Base-by-base conservation (phyloP, 179 eudicot species). In the Gypsophila paniculata region DNA sequence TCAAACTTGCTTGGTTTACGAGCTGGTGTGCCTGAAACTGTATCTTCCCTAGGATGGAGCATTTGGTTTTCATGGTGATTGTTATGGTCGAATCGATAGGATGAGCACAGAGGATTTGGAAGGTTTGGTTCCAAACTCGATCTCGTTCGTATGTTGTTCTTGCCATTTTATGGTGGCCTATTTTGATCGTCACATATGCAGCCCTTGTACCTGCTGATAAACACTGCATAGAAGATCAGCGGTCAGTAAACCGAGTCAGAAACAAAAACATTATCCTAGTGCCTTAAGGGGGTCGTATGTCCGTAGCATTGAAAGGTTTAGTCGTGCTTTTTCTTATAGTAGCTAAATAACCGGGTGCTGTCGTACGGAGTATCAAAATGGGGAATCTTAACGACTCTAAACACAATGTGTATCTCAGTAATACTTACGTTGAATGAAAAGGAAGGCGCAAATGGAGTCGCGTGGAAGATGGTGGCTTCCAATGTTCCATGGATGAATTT, bases 41-140 rank as follows among this genome's bases (percentile, higher is more conserved):
- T 71, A 88, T 70, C 68, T 76, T 87, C 32, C 99, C 96, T 25
- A 95, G 83, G 67, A 82, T 29, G 4, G 82, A 71, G 49, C 88
- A 86, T 69, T 83, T 92, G 39, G 88, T 87, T 79, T 84, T 90
- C 76, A 95, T 75, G 48, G 93, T 82, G 59, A 95, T 84, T 55
- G 87, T 88, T 79, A 95, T 77, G 21, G 74, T 82, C n/a, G 97
- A 76, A 14, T 87, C 82, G 0, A 83, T 78, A 5, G 90, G 82
- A 81, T 95, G 93, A 48, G 99, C 99, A 73, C 99, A 92, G 6
- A 87, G 86, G 72, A 95, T 83, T 72, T 83, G 90, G 54, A 92
- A 90, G 54, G 93, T 92, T 76, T 90, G 99, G 82, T 95, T 95
- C 99, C 99, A 95, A 51, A 88, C 76, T 2, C 89, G 76, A 61